Evolutionary conservation across 139 green algal species (phyloP), one percentile per base, ranked within the genome.

Genomic region (Chlorella sorokiniana): DNA sequence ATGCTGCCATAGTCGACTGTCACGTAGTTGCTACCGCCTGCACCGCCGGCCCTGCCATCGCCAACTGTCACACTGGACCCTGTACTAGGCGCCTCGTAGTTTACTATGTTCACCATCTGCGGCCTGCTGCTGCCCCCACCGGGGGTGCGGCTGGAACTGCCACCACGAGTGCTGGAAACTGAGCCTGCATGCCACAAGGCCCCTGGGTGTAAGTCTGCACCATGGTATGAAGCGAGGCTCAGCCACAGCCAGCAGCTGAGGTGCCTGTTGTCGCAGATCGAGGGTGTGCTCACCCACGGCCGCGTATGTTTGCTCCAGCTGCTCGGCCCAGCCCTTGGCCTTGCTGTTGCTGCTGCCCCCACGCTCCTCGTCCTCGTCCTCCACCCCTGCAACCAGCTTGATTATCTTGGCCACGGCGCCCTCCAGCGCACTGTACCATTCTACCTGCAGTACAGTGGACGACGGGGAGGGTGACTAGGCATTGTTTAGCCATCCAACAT

Each of bases 381-480:
- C 94, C 42, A 94, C 87, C 0, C 93, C 91, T 0, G 92, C 94
- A 25, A 94, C 76, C 31, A 89, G 69, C 44, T 89, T 91, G 27
- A 93, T 83, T 22, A 98, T 96, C 23, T 80, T 81, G 18, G 68
- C 61, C 25, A 96, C 88, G 0, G 92, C 86, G 4, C 86, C 88
- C 69, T 98, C 92, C n/a, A 98, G 69, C 0, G 92, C 94, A 2
- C 88, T 94, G 51, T 96, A 86, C 94, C 94, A 98, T 86, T 96
- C 93, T 38, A 97, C 94, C 74, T 94, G 83, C 11, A 38, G 33
- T 42, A 27, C 8, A 44, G 68, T n/a, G n/a, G n/a, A 44, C 31
- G 33, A 74, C 2, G 4, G 22, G 40, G 40, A 56, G 11, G 68
- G 5, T 29, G 25, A 25, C 23, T 45, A 35, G 33, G 63, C 16